Evolutionary conservation across 169 alveolate genomes (phyloP), one percentile per base, ranked within the genome.

Genomic region (Cyclospora cayetanensis): DNA sequence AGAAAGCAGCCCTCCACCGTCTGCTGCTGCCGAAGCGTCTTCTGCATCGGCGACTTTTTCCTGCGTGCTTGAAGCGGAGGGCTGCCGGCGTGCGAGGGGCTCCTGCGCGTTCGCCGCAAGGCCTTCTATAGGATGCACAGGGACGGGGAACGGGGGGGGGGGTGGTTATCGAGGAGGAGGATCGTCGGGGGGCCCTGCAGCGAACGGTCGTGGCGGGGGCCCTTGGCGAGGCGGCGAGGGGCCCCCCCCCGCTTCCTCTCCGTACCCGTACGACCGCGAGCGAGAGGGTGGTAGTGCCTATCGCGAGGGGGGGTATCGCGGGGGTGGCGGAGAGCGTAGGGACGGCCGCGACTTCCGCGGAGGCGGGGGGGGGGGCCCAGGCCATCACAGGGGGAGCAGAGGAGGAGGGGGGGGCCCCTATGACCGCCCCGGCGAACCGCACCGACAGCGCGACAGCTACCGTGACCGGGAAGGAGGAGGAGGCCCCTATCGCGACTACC

Each of bases 381-480:
- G 37, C 55, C 15, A 25, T 12, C 27, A 42, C 34, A 39, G 92
- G 42, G 84, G 92, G 39, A 74, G 84, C 90, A 53, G 90, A 43
- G 90, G 90, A 39, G 83, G 84, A 18, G 84, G 85, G 53, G 68
- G 70, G 18, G 9, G 72, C 11, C 4, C 27, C 90, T 18, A 31
- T 20, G 53, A 43, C 90, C 1, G 68, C 31, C n/a, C n/a, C n/a
- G n/a, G n/a, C n/a, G n/a, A n/a, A n/a, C n/a, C n/a, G n/a, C n/a
- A n/a, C n/a, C n/a, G 63, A 12, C 63, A 18, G n/a, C 18, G n/a
- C n/a, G n/a, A n/a, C n/a, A 41, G 79, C 1, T 7, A 46, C 60
- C 34, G 79, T 20, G 79, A 66, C 35, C 4, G 79, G 1, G 79
- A 12, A 41, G 42, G 79, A 12, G 22, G 35, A 12, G 74, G 74